A percentile compares a stretch with the other conserved stretches of the same genome.
These are phyloP conservation scores for Fomitopsis betulina DNA, from an alignment of 1,284 basidiomycete species.

Conservation along the genomic window DNA sequence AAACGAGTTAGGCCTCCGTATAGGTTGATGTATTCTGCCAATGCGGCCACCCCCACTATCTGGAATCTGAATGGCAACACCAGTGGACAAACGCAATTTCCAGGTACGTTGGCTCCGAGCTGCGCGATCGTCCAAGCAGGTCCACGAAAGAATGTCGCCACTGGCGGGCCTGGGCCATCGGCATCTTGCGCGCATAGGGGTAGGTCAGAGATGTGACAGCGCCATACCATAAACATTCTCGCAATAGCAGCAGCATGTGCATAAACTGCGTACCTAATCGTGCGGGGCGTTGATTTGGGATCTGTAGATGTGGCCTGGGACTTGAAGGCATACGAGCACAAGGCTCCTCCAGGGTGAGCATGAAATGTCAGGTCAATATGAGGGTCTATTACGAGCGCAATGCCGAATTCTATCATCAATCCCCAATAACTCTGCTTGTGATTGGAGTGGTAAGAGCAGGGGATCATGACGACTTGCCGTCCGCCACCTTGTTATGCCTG, in stretches of 20 bases:
- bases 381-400: too few species aligned
- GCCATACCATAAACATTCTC: constrained; percentile 11
- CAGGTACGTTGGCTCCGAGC: constrained; percentile 18
- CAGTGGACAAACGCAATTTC: constrained; percentile 8
- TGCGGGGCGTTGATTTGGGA: too few species aligned
- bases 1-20: constrained; percentile 13
- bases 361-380: too few species aligned
- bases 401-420: too few species aligned
- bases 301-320: too few species aligned
- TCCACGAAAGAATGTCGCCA: constrained; percentile 17
- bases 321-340: too few species aligned
- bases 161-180: constrained; percentile 14
- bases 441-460: neutral
- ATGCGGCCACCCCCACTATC: constrained; percentile 16
- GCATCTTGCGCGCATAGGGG: constrained; percentile 12
- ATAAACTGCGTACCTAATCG: too few species aligned
- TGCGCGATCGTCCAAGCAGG: constrained; percentile 17
- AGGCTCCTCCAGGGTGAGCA: too few species aligned
- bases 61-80: neutral
- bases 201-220: constrained; percentile 17
- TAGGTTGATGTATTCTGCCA: constrained; percentile 18
- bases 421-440: too few species aligned
- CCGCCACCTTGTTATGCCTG: constrained; percentile 26
- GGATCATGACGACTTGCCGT: neutral
- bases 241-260: constrained; percentile 14